Percentiles rank a stretch among this genome's conserved stretches.
phyloP scores from a whole-genome alignment of 2,329 filamentous ascomycete genomes.

The Hypoxylon sp. region DNA sequence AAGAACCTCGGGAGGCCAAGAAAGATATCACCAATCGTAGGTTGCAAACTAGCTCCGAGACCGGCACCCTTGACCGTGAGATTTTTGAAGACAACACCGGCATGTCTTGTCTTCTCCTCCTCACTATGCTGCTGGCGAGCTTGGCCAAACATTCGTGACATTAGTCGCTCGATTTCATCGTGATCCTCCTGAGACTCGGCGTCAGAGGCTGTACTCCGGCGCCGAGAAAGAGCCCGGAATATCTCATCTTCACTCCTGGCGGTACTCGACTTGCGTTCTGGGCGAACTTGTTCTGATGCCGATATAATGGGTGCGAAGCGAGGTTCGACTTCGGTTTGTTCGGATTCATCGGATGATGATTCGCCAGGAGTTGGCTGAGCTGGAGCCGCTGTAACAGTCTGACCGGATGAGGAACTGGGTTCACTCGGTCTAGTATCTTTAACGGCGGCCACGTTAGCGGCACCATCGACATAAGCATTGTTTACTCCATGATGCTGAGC shows the following conservation, averaged over 20 bases:
- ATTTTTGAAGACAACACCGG: conserved; percentile 78
- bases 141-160: conserved; percentile 80
- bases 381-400: conserved; percentile 10
- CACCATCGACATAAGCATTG: conserved; percentile 21
- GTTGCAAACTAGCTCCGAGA: conserved; percentile 70
- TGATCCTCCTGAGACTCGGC: conserved; percentile 57
- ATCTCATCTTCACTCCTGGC: conserved; percentile 66
- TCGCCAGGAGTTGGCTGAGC: conserved; percentile 21
- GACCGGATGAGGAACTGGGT: conserved; percentile 29
- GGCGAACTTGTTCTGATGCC: conserved; percentile 38
- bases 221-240: conserved; percentile 64
- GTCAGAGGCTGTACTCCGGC: conserved; percentile 60
- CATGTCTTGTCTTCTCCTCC: conserved; percentile 78
- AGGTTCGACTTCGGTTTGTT: conserved; percentile 42
- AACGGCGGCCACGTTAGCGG: neutral
- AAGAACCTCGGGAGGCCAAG: conserved; percentile 52
- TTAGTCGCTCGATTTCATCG: conserved; percentile 72
- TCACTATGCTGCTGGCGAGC: conserved; percentile 76
- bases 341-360: conserved; percentile 40
- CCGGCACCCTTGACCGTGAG: conserved; percentile 80
- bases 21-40: conserved; percentile 60
- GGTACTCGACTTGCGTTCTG: conserved; percentile 49
- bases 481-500: conserved; percentile 14
- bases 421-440: conserved; percentile 15
- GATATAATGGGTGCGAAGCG: conserved; percentile 54